Evolutionary conservation across 2,329 filamentous ascomycete genomes (phyloP), one percentile per base, ranked within the genome.

Genomic region (Aspergillus aculeatinus): DNA sequence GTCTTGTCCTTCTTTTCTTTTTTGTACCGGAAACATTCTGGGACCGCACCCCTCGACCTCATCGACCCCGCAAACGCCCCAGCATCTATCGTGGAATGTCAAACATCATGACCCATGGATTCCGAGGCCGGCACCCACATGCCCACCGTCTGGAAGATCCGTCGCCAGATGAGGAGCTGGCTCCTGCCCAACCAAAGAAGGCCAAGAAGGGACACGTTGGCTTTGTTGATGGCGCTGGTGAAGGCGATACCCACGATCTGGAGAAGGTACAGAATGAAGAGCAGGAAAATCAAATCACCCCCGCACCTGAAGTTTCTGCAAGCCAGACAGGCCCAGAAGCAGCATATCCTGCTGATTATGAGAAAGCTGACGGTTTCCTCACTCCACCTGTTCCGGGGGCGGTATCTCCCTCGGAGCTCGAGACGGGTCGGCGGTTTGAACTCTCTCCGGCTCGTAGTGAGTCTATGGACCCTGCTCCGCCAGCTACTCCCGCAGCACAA

Each of bases 11-110:
- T 2, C 81, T 98, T 1, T 96, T 96, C 73, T 82, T 97, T 60
- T 96, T 96, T 68, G 91, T 96, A 0, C 94, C 94, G 0, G 94
- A 98, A 77, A 96, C 92, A 0, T 97, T 96, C 66, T 98, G 94
- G 94, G 92, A 97, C 74, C 83, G 94, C 51, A 89, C 89, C 2
- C 92, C 93, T 9, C 77, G 79, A 31, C 75, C 76, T 21, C 79
- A 83, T 33, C 77, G 77, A 61, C 62, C 70, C 11, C 65, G 63
- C 33, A 77, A 77, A 67, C 72, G 76, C 56, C 75, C 76, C 4
- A 66, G 67, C 25, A 57, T 71, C 25, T 69, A 72, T 25, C 71
- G 73, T 6, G 77, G 70, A 31, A 68, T 78, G 31, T 78, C 77
- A 2, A 74, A 76, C 48, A 60, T 78, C 23, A 67, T 78, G 19